Conservation (phyloP, 129 eudicot genomes). For the Helianthus annuus region HanXRQr2.0-SUNRISE NC_035438.2:45034653-45035152, state of each 20-base stretch:
- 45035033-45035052: conserved; percentile 63
- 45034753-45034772: conserved; percentile 64
- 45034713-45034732: conserved; percentile 1
- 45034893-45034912: conserved; percentile 69
- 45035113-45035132: conserved; percentile 45
- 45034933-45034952: conserved; percentile 59
- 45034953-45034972: conserved; percentile 51
- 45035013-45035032: conserved; percentile 2
- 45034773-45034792: conserved; percentile 54
- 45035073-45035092: conserved; percentile 37
- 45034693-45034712: neutral
- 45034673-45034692: no score
- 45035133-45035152: conserved; percentile 38
- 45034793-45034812: conserved; percentile 80
- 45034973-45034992: neutral
- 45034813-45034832: conserved; percentile 72
- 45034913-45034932: conserved; percentile 75
- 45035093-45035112: conserved; percentile 63
- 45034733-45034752: conserved; percentile 41
- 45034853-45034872: conserved; percentile 88
- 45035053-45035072: conserved; percentile 33
- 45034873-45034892: conserved; percentile 79
- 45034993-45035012: conserved; percentile 5
- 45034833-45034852: conserved; percentile 86
- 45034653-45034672: no score